These are phyloP conservation scores for Abrus pulchellus DNA, from an alignment of 306 rosid species.

Conservation along the genomic window DNA sequence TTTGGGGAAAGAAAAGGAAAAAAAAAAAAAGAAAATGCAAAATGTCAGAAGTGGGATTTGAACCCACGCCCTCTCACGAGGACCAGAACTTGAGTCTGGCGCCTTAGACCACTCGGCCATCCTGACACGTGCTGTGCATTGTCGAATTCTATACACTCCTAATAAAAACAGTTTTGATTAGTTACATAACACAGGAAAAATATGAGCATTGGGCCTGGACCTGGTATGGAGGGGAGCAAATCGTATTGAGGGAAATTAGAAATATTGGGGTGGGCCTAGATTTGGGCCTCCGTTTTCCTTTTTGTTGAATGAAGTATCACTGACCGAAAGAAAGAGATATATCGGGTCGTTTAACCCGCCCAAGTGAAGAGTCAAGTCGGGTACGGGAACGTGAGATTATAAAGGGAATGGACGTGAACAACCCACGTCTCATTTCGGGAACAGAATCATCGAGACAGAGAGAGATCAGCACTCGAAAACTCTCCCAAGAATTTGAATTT, in stretches of 20 bases:
- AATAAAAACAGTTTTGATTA: too few relatives aligned
- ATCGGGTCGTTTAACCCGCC: background rate
- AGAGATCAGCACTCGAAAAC: background rate
- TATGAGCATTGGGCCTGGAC: background rate
- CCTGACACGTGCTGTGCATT: background rate
- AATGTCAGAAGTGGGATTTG: slow-evolving; percentile 38
- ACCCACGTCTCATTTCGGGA: background rate
- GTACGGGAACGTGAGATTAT: background rate
- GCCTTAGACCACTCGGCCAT: slow-evolving; percentile 41
- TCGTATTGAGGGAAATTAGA: too few relatives aligned
- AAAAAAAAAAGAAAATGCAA: background rate
- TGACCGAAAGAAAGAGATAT: background rate
- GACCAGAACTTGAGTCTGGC: slow-evolving; percentile 42
- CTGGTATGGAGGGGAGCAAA: background rate
- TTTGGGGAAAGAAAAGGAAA: background rate
- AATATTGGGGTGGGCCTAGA: too few relatives aligned
- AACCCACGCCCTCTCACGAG: slow-evolving; percentile 38
- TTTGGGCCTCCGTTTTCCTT: too few relatives aligned
- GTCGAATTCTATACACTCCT: too few relatives aligned
- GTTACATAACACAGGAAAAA: too few relatives aligned
- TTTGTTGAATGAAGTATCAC: too few relatives aligned
- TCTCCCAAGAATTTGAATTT: background rate
- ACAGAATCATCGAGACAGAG: background rate
- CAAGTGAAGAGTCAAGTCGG: background rate
- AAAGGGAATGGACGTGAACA: slow-evolving; percentile 9